A percentile compares a stretch with the other conserved stretches of the same genome.
Evolutionary conservation across 1,284 basidiomycete species (phyloP).

Genomic region (Ceratobasidium sp.): DNA sequence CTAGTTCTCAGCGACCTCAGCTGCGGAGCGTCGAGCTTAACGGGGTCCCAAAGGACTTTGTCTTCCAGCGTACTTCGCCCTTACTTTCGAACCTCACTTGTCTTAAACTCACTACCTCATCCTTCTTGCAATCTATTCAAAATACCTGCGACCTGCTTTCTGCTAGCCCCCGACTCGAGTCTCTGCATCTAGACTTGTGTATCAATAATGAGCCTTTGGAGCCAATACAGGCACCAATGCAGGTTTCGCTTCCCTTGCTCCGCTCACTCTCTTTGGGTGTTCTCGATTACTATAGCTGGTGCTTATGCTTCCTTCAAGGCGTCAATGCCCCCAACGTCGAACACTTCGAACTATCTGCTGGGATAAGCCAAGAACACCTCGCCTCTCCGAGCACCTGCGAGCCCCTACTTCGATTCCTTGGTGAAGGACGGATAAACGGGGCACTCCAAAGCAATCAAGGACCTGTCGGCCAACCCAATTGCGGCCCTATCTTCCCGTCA

Average conservation of each 20-base stretch:
- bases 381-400: not conserved
- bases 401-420: not conserved
- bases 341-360: not conserved
- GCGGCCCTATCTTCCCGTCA: constrained; percentile 19
- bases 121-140: not conserved
- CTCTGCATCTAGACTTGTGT: not conserved
- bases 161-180: not conserved
- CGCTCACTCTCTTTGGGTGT: constrained; percentile 1
- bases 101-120: not conserved
- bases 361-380: not conserved
- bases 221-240: not conserved
- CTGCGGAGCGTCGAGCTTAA: not conserved
- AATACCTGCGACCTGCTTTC: not conserved
- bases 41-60: not conserved
- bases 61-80: not conserved
- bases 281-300: not conserved
- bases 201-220: not conserved
- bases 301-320: not conserved
- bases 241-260: not conserved
- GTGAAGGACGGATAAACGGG: not conserved
- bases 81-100: constrained; percentile 5
- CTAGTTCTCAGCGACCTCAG: not conserved
- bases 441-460: too few relatives aligned
- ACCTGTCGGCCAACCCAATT: not conserved
- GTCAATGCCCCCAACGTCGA: constrained; percentile 7